Base-by-base conservation (phyloP, 2,329 filamentous ascomycete genomes). In the Triangularia verruculosa region DNA sequence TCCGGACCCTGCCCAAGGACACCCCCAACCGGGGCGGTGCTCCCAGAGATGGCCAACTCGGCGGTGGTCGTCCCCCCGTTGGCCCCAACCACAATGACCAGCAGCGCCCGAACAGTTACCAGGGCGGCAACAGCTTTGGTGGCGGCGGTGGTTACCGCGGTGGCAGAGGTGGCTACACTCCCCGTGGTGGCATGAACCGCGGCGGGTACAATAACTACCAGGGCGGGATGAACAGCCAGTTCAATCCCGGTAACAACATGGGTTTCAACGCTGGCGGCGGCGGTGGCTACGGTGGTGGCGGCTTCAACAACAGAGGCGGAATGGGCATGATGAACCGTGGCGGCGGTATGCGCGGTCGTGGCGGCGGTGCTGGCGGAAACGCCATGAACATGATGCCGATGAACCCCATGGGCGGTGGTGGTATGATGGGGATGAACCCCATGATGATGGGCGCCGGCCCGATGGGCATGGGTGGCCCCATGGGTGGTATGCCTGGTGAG, bases 1-100 rank as follows among this genome's bases (percentile, higher is more conserved):
- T 96, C 84, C 89, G 90, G 68, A 97, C 93, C 0, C 79, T 96
- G 4, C 93, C 93, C 17, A 97, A 97, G 78, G 93, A 97, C 74
- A 89, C 90, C 0, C 92, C 91, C 0, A 83, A 85, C 70, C 86
- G 91, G 4, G 39, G 39, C n/a, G 39, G 73, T 86, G 88, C 52
- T 79, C 81, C 52, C 81, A 86, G 64, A 86, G 86, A 20, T 20
- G 39, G 39, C n/a, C 39, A 47, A 20, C n/a, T n/a, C n/a, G 39
- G 39, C 11, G 39, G 39, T 20, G 39, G 39, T 47, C n/a, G 39
- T 47, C n/a, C 34, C 15, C 34, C 34, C 13, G 34, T 39, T 39
- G 34, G 34, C 3, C 34, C 34, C 13, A 39, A 39, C 34, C 34
- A 39, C 34, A 39, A 39, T 39, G 34, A 39, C 17, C 83, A 82